Conservation (phyloP, 139 green algal species). For the Volvox africanus region DNA sequence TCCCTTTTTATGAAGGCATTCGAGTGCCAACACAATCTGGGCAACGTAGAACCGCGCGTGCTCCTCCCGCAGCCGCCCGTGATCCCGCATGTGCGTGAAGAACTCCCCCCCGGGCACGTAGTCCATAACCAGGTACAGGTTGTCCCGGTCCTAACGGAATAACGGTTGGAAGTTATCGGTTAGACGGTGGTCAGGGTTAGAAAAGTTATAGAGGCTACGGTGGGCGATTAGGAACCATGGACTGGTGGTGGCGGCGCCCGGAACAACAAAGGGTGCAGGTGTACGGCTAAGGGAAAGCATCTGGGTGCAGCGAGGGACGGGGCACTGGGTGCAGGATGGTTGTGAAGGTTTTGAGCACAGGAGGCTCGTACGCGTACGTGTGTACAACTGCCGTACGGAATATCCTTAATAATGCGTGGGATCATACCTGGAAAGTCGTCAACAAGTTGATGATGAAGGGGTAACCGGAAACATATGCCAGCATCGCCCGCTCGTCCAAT, state of each 20-base stretch:
- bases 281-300: too few relatives aligned
- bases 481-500: slow-evolving; percentile 74
- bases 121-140: slow-evolving; percentile 87
- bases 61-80: slow-evolving; percentile 70
- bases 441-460: slow-evolving; percentile 78
- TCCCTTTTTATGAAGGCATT: slow-evolving; percentile 72
- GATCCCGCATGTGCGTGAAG: slow-evolving; percentile 74
- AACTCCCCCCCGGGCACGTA: slow-evolving; percentile 87
- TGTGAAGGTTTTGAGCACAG: too few relatives aligned
- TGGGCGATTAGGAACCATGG: too few relatives aligned
- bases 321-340: too few relatives aligned
- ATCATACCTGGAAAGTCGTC: slow-evolving; percentile 74
- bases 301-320: too few relatives aligned
- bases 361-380: not conserved
- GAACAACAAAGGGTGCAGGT: too few relatives aligned
- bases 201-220: too few relatives aligned
- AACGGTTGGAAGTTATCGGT: not conserved
- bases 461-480: slow-evolving; percentile 65
- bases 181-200: too few relatives aligned
- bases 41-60: slow-evolving; percentile 83
- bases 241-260: too few relatives aligned
- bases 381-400: not conserved
- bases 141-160: slow-evolving; percentile 61
- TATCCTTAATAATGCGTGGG: not conserved
- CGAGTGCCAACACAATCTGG: slow-evolving; percentile 75